Base-by-base conservation (phyloP, 2,329 filamentous ascomycete species). In the Xylariaceae sp. region DNA sequence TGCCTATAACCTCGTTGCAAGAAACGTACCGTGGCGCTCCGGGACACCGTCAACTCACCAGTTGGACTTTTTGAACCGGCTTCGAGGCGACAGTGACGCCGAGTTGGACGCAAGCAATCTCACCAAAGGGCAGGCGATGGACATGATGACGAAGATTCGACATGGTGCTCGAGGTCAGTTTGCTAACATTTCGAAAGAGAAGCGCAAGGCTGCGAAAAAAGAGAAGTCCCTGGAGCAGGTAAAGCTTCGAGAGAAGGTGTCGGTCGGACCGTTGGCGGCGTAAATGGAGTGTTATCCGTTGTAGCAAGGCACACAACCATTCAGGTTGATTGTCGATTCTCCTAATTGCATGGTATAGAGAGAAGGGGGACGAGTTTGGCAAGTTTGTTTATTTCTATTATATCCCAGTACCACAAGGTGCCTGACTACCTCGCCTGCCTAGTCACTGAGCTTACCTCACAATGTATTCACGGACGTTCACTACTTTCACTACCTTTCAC, bases 71-170 rank as follows among this genome's bases (percentile, higher is more conserved):
- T 72, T 94, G 56, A 91, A 92, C 69, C 88, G 85, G 68, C 68
- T 87, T 2, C 79, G 87, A 7, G 74, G 74, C 0, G 75, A 81
- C 62, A 65, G 78, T n/a, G 76, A 85, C 34, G 76, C 81, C 56
- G 9, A 41, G 37, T 69, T 92, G 54, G 80, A 76, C 1, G 66
- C 74, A 0, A 74, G 76, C 0, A 80, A 86, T 34, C 68, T 96
- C 59, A 92, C 83, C 11, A 94, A 92, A 69, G 93, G 93, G 6
- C 85, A 85, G 70, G 92, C 92, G 3, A 82, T 82, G 3, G 92
- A 97, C 71, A 92, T 96, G 88, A 96, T 97, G 64, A 95, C 90
- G 6, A 95, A 96, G 73, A 71, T 96, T 62, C 93, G 88, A 72
- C 89, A 94, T 71, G 93, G 93, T 0, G 90, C 89, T 0, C 83